Evolutionary conservation across 2,329 filamentous ascomycete species (phyloP), one percentile per base, ranked within the genome.

Genomic region (Lasiodiplodia gonubiensis): DNA sequence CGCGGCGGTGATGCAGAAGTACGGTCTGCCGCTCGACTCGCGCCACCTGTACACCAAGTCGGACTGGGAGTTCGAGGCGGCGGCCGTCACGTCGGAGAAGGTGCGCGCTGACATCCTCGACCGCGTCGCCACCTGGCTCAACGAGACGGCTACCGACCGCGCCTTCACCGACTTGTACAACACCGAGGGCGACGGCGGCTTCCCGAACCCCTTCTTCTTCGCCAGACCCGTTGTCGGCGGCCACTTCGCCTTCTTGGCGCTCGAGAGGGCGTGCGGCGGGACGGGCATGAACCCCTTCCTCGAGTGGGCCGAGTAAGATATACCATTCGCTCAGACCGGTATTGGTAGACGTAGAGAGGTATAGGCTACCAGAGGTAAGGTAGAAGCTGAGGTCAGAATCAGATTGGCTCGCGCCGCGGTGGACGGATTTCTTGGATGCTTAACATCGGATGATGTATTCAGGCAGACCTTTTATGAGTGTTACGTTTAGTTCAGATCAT

Each of bases 61-160:
- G 35, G 93, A 97, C 79, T 97, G 93, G 93, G 90, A 95, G 73
- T 93, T 96, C 77, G 94, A 95, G 77, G 91, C 92, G 0, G 92
- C 93, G 55, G 91, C 92, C 1, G 90, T 96, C 5, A 87, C 92
- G 4, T 89, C 88, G 71, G 86, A 86, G 75, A 80, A 84, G 68
- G 90, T 91, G 1, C 86, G 92, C 65, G 84, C 85, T 2, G 87
- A 91, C 75, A 93, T 96, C 61, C 80, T 95, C 42, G 85, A 92
- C 68, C 86, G 88, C 21, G 90, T 95, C 49, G 91, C 92, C 0
- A 82, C 81, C 67, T 97, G 93, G 93, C 83, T 97, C 68, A 96
- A 95, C 74, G 92, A 96, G 79, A 96, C 92, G 0, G 83, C 79
- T 21, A 94, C 76, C 80, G 90, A 94, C 78, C 84, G 88, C 12